A percentile compares a stretch with the other conserved stretches of the same genome.
Evolutionary conservation across 345 rosid species (phyloP).

Genomic region (Syzygium grande): DNA sequence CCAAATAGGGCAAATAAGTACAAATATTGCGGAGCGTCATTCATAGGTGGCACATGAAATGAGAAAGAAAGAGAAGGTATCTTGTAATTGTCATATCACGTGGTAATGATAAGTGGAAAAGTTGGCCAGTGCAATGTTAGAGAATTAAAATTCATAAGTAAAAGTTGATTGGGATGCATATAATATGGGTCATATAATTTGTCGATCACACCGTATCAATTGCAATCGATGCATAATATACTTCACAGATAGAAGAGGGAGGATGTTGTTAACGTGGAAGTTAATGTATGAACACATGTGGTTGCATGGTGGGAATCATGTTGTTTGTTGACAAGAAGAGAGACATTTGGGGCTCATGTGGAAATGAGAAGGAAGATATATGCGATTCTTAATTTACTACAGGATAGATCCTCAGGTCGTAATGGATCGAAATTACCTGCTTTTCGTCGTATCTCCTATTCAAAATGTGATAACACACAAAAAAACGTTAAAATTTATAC

Average conservation of each 20-base stretch:
- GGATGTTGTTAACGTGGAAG: neutral
- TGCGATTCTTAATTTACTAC: neutral
- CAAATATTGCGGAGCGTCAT: too few species aligned
- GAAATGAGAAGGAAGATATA: neutral
- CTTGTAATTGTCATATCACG: neutral
- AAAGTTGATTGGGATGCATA: neutral
- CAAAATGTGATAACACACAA: neutral
- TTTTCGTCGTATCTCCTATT: too few species aligned
- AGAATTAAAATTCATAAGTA: neutral
- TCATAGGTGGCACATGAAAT: neutral
- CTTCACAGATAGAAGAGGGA: neutral
- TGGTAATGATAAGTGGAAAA: fast-evolving
- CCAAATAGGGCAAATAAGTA: too few species aligned
- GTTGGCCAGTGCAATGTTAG: neutral
- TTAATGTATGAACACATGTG: neutral
- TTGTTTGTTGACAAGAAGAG: neutral
- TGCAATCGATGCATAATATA: neutral
- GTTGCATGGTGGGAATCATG: neutral
- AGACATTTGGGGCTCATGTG: neutral
- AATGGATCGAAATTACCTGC: neutral
- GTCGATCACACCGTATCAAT: neutral
- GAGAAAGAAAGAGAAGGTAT: neutral
- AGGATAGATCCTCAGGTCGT: fast-evolving
- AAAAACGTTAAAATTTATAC: neutral
- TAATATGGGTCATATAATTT: neutral